Evolutionary conservation across 1,284 basidiomycete genomes (phyloP).

Genomic region (Leucoagaricus sp.): DNA sequence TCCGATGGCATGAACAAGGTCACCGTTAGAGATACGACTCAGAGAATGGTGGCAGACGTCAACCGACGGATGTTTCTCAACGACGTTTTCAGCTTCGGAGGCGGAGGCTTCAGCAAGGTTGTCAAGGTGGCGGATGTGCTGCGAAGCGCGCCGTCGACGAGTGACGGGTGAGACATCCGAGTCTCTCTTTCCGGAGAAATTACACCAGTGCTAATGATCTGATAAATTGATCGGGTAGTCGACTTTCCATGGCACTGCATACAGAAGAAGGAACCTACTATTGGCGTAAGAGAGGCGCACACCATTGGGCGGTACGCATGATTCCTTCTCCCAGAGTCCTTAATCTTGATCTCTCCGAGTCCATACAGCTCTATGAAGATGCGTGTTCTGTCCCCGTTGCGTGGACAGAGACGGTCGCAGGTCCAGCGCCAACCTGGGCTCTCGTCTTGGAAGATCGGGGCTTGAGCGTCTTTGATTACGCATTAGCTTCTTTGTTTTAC

Average conservation of each 20-base stretch:
- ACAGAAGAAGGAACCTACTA: conserved; percentile 8
- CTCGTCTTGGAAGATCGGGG: neutral
- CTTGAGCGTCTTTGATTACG: neutral
- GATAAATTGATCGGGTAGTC: neutral
- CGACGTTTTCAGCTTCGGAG: neutral
- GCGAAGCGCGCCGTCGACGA: neutral
- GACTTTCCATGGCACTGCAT: neutral
- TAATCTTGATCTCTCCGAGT: neutral
- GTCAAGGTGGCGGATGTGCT: conserved; percentile 7
- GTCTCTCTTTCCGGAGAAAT: neutral
- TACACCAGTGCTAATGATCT: too few species aligned
- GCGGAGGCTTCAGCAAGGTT: conserved; percentile 2
- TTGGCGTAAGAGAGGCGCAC: neutral
- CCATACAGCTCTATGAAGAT: conserved; percentile 2
- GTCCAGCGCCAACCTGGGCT: neutral
- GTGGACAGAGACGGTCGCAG: conserved; percentile 10
- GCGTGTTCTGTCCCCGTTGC: neutral
- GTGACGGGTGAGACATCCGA: conserved; percentile 5
- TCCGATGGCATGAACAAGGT: conserved; percentile 8
- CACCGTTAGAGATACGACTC: neutral
- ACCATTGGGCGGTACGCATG: conserved; percentile 6
- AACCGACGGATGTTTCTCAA: neutral
- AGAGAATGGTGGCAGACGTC: neutral
- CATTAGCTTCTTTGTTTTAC: conserved; percentile 9
- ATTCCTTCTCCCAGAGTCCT: too few species aligned